These are phyloP conservation scores for Claviceps lovelessii DNA, from an alignment of 2,329 filamentous ascomycete species.

Conservation along the genomic window DNA sequence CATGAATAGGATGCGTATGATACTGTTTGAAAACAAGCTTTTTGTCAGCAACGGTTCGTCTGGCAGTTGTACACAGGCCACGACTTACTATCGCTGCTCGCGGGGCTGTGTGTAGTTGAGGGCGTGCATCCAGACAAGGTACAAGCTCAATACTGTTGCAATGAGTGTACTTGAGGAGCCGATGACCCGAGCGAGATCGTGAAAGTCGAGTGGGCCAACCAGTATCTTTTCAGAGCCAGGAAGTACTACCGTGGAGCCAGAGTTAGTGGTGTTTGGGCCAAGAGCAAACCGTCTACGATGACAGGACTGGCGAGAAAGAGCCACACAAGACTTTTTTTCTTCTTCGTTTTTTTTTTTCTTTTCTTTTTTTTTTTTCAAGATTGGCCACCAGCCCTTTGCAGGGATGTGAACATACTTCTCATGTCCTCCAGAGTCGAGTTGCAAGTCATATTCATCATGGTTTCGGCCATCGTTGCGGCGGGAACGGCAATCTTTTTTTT, in stretches of 20 bases:
- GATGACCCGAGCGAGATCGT: constrained; percentile 38
- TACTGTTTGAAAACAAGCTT: constrained; percentile 31
- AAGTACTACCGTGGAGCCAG: constrained; percentile 18
- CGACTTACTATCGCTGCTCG: constrained; percentile 41
- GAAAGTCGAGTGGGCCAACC: constrained; percentile 36
- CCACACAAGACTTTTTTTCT: background rate
- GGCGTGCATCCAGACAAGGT: constrained; percentile 44
- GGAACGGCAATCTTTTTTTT: background rate
- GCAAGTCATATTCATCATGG: constrained; percentile 24
- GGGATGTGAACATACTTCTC: constrained; percentile 21
- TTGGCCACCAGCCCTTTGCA: background rate
- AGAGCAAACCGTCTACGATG: background rate
- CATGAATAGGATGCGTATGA: constrained; percentile 82
- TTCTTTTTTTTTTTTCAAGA: background rate
- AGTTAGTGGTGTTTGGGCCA: background rate
- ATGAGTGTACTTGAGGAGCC: constrained; percentile 33
- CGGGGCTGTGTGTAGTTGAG: constrained; percentile 44
- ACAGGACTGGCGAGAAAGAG: background rate
- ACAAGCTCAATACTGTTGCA: constrained; percentile 38
- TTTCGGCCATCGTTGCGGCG: background rate
- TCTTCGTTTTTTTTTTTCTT: too few species aligned
- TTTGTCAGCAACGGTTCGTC: background rate
- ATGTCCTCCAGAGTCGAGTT: constrained; percentile 30
- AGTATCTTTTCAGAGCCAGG: constrained; percentile 32
- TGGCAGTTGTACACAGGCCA: background rate